Evolutionary conservation across 805 yeast genomes (phyloP), one percentile per base, ranked within the genome.

Genomic region (Candida krabiensis): DNA sequence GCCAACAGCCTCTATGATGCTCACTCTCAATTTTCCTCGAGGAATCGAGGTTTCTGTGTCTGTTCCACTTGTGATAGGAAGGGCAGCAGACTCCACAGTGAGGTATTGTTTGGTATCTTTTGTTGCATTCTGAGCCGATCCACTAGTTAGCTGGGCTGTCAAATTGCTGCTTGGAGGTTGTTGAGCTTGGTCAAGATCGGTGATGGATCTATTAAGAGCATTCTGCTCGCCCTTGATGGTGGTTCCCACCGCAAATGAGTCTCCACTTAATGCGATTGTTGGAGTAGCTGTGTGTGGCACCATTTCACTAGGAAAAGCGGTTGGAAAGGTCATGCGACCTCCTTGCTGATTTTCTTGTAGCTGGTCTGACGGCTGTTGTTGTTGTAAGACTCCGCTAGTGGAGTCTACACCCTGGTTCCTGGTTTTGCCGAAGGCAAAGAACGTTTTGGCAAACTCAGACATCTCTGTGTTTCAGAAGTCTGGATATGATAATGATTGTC

Each of bases 21-120:
- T 79, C 33, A 93, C 89, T 53, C 80, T 79, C 36, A 91, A 72
- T 60, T 85, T 86, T 30, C 98, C 98, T 56, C 85, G 77, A 28
- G 93, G 90, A 5, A 75, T 57, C 6, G 58, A 58, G 12, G 61
- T 53, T 30, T 51, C 56, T 6, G 60, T 36, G 9, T 46, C 48
- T 9, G 50, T 30, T n/a, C 37, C 47, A 27, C 40, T 48, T 7
- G 51, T 46, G 15, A 49, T 38, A 5, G 55, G 46, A 23, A 50
- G 30, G 1, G 56, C 52, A 32, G 37, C 41, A n/a, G n/a, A n/a
- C n/a, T n/a, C n/a, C n/a, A n/a, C n/a, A 3, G 48, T 33, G 11
- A 33, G 19, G 11, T 44, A 39, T 38, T 31, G 50, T n/a, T 24
- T 23, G 24, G 33, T 22, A 12, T 44, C 37, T 13, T 28, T 22